Percentiles rank a stretch among this genome's conserved stretches.
These are phyloP conservation scores for Neurospora tetrasperma DNA, from an alignment of 495 filamentous ascomycete genomes.

Conservation along the genomic window DNA sequence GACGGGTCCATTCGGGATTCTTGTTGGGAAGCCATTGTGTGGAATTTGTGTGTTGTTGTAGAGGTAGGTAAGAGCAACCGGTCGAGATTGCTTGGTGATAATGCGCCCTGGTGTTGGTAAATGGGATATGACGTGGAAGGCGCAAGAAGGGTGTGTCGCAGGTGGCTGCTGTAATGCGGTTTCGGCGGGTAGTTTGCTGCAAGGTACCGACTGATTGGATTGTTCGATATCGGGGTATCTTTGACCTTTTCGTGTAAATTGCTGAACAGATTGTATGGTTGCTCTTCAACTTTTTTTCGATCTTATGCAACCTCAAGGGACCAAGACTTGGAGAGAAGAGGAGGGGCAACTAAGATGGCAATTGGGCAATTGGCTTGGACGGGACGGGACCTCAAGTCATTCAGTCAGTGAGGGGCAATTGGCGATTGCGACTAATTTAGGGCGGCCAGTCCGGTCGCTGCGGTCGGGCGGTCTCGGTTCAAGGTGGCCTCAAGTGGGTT, in stretches of 20 bases:
- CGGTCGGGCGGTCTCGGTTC: background rate
- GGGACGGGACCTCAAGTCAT: background rate
- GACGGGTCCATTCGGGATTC: constrained; percentile 28
- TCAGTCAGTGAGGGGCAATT: background rate
- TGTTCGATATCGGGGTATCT: background rate
- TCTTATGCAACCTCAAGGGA: background rate
- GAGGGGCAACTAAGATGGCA: background rate
- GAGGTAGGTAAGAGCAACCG: background rate
- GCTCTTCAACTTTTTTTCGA: background rate
- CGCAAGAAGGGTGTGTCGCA: background rate
- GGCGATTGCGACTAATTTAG: background rate
- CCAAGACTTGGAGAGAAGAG: background rate
- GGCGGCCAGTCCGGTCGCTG: background rate
- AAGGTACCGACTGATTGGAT: background rate
- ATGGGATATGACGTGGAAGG: background rate
- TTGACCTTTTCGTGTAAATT: background rate
- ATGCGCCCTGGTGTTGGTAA: background rate
- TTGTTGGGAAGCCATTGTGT: constrained; percentile 28
- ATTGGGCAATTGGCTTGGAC: background rate
- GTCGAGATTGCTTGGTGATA: background rate
- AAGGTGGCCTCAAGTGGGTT: background rate
- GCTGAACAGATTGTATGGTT: background rate
- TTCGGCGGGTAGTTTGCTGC: background rate
- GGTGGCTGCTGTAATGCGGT: background rate
- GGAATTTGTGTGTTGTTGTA: background rate